Conservation (phyloP, 1,284 basidiomycete genomes). For the Phaffia rhodozyma region DNA sequence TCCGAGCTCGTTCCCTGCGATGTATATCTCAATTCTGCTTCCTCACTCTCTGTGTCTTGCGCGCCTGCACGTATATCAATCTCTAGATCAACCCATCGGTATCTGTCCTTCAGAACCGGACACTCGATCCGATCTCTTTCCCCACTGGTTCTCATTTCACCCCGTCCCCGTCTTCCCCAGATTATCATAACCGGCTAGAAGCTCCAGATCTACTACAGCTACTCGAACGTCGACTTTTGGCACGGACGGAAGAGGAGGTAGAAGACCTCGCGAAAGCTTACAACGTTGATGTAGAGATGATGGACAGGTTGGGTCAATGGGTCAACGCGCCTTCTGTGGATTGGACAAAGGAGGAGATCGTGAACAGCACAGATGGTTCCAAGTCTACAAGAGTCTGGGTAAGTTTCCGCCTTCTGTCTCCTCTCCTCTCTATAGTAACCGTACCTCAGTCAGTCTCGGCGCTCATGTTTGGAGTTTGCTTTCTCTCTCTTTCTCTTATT, state of each 20-base stretch:
- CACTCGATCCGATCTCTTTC: not conserved
- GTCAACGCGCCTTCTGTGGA: not conserved
- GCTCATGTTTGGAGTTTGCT: too few species aligned
- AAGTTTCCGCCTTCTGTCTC: too few species aligned
- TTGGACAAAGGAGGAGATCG: too few species aligned
- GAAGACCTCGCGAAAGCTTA: constrained; percentile 16
- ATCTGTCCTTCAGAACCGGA: not conserved
- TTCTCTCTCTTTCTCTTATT: not conserved
- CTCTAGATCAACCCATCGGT: not conserved
- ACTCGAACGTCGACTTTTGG: not conserved
- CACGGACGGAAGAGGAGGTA: constrained; percentile 4
- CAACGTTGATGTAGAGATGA: constrained; percentile 19
- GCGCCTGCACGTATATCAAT: too few species aligned
- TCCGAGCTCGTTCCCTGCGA: not conserved
- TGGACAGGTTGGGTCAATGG: not conserved
- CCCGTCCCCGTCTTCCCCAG: constrained; percentile 5
- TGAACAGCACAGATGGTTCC: too few species aligned
- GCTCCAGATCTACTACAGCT: not conserved
- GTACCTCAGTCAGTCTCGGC: too few species aligned
- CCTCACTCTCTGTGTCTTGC: not conserved
- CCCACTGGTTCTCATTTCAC: not conserved
- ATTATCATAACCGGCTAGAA: not conserved
- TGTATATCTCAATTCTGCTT: not conserved
- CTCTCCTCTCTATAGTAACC: too few species aligned
- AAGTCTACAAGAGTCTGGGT: too few species aligned